These are phyloP conservation scores for Iris pallida DNA, from an alignment of 116 monocot species.

Conservation along the genomic window DNA sequence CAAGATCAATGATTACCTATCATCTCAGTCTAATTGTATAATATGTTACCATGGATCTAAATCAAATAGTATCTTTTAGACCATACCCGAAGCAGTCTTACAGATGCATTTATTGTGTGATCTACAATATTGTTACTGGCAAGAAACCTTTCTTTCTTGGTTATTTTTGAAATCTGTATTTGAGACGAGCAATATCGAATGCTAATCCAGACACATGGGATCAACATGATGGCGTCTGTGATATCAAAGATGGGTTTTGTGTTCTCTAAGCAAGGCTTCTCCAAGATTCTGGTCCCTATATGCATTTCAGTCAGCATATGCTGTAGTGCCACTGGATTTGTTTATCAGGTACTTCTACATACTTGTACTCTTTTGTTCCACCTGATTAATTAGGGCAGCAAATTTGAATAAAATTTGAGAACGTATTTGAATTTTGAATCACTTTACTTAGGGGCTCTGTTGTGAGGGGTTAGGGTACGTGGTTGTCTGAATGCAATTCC, in stretches of 20 bases:
- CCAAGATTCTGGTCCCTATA: slow-evolving; percentile 64
- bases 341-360: slow-evolving; percentile 68
- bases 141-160: too few relatives aligned
- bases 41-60: background rate
- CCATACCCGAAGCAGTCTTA: too few relatives aligned
- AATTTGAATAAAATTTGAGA: too few relatives aligned
- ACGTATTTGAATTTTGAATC: too few relatives aligned
- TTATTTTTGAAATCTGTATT: too few relatives aligned
- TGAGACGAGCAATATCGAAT: background rate
- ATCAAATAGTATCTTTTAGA: too few relatives aligned
- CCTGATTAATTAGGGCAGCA: too few relatives aligned
- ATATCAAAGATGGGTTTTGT: slow-evolving; percentile 97
- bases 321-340: slow-evolving; percentile 86
- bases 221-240: slow-evolving; percentile 82
- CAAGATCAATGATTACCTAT: background rate
- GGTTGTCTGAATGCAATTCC: too few relatives aligned
- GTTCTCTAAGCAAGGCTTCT: slow-evolving; percentile 70
- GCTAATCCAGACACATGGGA: slow-evolving; percentile 4
- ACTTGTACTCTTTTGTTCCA: background rate
- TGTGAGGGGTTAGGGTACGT: too few relatives aligned
- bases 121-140: too few relatives aligned
- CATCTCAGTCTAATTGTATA: background rate
- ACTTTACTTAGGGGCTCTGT: too few relatives aligned
- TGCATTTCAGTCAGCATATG: slow-evolving; percentile 69
- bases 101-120: too few relatives aligned